Conservation (phyloP, 2,329 filamentous ascomycete species). For the Endoconidiophora polonica region DNA sequence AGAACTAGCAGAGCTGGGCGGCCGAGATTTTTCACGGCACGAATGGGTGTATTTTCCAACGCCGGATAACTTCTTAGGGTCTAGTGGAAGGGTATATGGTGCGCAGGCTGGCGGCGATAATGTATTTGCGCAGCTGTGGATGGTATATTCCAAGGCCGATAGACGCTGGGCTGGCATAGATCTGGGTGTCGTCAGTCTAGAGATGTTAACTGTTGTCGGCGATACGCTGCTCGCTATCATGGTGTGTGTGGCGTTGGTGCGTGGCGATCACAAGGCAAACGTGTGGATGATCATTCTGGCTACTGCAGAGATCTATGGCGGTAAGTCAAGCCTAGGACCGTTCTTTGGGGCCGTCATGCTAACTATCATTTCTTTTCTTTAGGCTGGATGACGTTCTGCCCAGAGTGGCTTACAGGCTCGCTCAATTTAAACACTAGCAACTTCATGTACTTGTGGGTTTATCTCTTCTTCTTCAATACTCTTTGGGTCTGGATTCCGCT, state of each 20-base stretch:
- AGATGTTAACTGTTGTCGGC: conserved; percentile 47
- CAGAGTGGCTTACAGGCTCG: conserved; percentile 49
- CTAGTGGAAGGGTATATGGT: conserved; percentile 34
- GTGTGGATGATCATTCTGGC: conserved; percentile 49
- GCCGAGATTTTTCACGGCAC: conserved; percentile 9
- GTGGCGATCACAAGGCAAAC: conserved; percentile 35
- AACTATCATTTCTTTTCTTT: not conserved
- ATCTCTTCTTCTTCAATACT: conserved; percentile 52
- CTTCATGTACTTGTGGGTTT: conserved; percentile 52
- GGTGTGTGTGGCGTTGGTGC: conserved; percentile 43
- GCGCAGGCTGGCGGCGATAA: conserved; percentile 38
- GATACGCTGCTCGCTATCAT: conserved; percentile 42
- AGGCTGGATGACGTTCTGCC: conserved; percentile 57
- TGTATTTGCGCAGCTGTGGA: conserved; percentile 45
- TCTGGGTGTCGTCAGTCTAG: conserved; percentile 45
- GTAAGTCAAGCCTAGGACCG: conserved; percentile 20
- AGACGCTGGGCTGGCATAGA: conserved; percentile 47
- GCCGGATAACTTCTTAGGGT: conserved; percentile 35
- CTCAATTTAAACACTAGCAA: conserved; percentile 47
- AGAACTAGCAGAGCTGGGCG: conserved; percentile 6
- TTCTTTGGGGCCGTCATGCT: not conserved
- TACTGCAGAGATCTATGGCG: conserved; percentile 50
- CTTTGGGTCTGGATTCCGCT: conserved; percentile 49
- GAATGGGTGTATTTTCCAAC: conserved; percentile 26
- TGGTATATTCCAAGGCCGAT: conserved; percentile 51